phyloP scores from a whole-genome alignment of 371 early-diverging fungal species.

The Mortierella sp. region DNA sequence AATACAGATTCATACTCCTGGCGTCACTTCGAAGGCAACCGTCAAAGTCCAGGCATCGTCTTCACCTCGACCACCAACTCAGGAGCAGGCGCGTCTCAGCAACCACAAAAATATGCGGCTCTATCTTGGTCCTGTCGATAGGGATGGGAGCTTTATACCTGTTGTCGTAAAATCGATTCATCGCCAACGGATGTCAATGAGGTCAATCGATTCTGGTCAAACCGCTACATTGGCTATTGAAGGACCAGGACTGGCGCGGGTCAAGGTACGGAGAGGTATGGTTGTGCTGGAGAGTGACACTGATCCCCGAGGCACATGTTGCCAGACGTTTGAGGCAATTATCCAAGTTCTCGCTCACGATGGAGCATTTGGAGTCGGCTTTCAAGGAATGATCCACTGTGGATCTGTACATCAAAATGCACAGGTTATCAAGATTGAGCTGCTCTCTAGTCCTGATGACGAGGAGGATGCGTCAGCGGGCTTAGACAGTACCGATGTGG shows the following conservation, averaged over 20 bases:
- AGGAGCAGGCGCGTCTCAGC: background rate
- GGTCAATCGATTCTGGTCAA: constrained; percentile 83
- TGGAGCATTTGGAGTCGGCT: constrained; percentile 71
- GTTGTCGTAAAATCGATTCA: constrained; percentile 85
- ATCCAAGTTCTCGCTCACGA: constrained; percentile 76
- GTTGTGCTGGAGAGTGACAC: constrained; percentile 74
- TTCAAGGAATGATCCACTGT: constrained; percentile 93
- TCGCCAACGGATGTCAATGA: constrained; percentile 82
- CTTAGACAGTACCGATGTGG: constrained; percentile 11
- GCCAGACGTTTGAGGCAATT: constrained; percentile 87
- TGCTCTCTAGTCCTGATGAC: constrained; percentile 18
- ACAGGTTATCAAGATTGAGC: constrained; percentile 62
- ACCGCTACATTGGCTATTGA: constrained; percentile 86
- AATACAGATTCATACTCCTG: constrained; percentile 40
- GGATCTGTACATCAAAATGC: constrained; percentile 91
- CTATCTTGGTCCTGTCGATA: constrained; percentile 65
- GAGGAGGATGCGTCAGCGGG: constrained; percentile 11
- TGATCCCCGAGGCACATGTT: constrained; percentile 61
- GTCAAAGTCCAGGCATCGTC: background rate
- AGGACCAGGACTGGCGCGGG: constrained; percentile 46
- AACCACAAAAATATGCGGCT: constrained; percentile 38
- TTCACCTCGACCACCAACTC: background rate
- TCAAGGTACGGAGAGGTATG: constrained; percentile 74
- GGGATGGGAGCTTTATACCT: constrained; percentile 62
- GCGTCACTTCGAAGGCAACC: constrained; percentile 22